Evolutionary conservation across 345 rosid species (phyloP).

Genomic region (Anastatica hierochuntica): DNA sequence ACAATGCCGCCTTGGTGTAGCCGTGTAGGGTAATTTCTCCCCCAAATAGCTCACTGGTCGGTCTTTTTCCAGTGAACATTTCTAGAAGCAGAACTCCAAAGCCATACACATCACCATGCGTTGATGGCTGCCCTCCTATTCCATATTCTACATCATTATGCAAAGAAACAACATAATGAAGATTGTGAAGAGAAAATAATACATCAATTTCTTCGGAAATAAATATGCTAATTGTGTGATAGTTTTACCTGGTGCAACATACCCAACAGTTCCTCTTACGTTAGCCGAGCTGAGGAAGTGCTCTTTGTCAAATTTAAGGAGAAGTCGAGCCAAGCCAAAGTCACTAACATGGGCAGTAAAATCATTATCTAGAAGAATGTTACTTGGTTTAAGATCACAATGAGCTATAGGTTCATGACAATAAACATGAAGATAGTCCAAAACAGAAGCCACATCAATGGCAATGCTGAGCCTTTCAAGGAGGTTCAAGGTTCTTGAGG

Average conservation of each 20-base stretch:
- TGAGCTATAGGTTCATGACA: too few relatives aligned
- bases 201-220: not conserved
- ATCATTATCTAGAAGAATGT: slow-evolving; percentile 12
- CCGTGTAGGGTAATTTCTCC: slow-evolving; percentile 15
- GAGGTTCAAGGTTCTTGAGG: slow-evolving; percentile 9
- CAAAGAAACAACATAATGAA: not conserved
- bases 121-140: slow-evolving; percentile 22
- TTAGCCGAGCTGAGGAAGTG: slow-evolving; percentile 2
- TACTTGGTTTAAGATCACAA: slow-evolving; percentile 19
- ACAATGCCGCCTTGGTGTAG: slow-evolving; percentile 15
- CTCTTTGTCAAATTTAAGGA: not conserved
- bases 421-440: slow-evolving; percentile 15
- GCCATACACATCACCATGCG: slow-evolving; percentile 10
- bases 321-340: slow-evolving; percentile 16
- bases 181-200: not conserved
- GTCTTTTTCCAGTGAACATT: slow-evolving; percentile 14
- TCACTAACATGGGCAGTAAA: slow-evolving; percentile 12
- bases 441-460: slow-evolving; percentile 19
- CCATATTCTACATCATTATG: slow-evolving; percentile 20
- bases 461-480: slow-evolving; percentile 27
- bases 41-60: slow-evolving; percentile 19
- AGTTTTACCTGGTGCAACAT: slow-evolving; percentile 21
- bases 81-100: slow-evolving; percentile 7
- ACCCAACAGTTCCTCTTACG: slow-evolving; percentile 18
- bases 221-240: not conserved